phyloP scores from a whole-genome alignment of 2,329 filamentous ascomycete species.

The Juglanconis oblonga region DNA sequence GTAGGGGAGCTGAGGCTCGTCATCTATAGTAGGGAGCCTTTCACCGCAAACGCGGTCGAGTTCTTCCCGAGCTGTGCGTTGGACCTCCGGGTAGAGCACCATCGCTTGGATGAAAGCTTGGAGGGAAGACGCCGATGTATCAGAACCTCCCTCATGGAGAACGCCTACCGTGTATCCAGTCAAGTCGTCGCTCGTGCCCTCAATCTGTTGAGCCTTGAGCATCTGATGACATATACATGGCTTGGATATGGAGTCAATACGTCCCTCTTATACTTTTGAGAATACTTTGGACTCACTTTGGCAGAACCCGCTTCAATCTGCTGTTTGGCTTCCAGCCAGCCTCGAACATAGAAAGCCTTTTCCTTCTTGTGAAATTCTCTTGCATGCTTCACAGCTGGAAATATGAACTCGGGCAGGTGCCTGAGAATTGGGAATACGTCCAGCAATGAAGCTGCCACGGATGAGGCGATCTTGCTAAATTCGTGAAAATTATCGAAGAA shows the following conservation, averaged over 20 bases:
- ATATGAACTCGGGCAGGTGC: constrained; percentile 38
- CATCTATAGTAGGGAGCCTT: constrained; percentile 28
- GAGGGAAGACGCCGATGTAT: constrained; percentile 39
- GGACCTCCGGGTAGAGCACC: constrained; percentile 33
- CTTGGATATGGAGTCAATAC: constrained; percentile 11
- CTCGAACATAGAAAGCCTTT: constrained; percentile 31
- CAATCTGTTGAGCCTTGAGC: constrained; percentile 18
- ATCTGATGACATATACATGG: constrained; percentile 27
- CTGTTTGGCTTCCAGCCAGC: constrained; percentile 34
- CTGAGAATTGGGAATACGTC: constrained; percentile 45
- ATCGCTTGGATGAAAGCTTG: constrained; percentile 45
- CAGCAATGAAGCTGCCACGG: constrained; percentile 27
- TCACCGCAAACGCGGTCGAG: constrained; percentile 36
- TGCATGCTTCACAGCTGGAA: constrained; percentile 36
- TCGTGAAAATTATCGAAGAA: neutral
- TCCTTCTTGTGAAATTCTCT: constrained; percentile 41
- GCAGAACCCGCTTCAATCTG: constrained; percentile 27
- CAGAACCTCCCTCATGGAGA: constrained; percentile 37
- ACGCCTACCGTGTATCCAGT: constrained; percentile 32
- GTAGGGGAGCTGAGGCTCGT: constrained; percentile 24
- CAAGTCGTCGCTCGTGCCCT: constrained; percentile 26
- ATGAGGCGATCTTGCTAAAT: constrained; percentile 8
- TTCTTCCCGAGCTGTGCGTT: constrained; percentile 40
- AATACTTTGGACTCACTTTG: constrained; percentile 11
- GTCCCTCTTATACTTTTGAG: too few species aligned